A percentile compares a stretch with the other conserved stretches of the same genome.
Conservation (phyloP, 2,329 filamentous ascomycete genomes). For the Achaetomium macrosporum region DNA sequence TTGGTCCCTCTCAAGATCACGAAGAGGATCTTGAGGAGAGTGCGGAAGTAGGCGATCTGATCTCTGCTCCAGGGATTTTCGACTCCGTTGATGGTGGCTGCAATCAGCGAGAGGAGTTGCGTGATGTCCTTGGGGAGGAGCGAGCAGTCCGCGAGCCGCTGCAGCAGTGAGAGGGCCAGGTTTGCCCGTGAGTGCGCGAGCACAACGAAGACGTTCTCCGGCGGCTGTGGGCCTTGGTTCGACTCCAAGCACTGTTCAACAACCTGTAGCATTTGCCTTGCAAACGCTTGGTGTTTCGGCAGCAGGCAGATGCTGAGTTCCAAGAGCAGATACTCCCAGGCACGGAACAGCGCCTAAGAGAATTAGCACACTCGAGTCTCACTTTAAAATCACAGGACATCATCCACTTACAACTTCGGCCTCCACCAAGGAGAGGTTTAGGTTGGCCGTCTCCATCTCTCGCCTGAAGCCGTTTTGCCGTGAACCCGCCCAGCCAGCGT, state of each 20-base stretch:
- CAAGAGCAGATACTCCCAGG: constrained; percentile 82
- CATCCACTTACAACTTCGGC: constrained; percentile 67
- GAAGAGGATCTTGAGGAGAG: constrained; percentile 77
- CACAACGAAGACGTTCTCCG: constrained; percentile 75
- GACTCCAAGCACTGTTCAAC: constrained; percentile 71
- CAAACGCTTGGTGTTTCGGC: constrained; percentile 47
- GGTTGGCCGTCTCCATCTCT: constrained; percentile 82
- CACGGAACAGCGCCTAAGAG: constrained; percentile 66
- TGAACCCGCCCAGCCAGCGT: constrained; percentile 69
- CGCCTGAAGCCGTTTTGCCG: constrained; percentile 67
- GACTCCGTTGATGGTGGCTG: constrained; percentile 47
- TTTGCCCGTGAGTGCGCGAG: constrained; percentile 72
- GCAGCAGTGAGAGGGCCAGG: constrained; percentile 74
- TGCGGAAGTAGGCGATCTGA: constrained; percentile 69
- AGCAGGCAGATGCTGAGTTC: constrained; percentile 67
- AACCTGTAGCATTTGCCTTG: constrained; percentile 66
- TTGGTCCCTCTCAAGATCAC: constrained; percentile 67
- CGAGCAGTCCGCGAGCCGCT: constrained; percentile 62
- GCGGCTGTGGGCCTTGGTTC: constrained; percentile 65
- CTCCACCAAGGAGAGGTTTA: constrained; percentile 86
- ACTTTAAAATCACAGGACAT: background rate
- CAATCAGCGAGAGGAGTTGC: constrained; percentile 45
- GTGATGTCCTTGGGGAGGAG: constrained; percentile 46
- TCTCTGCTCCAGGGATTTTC: constrained; percentile 48
- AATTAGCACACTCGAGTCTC: background rate